Conservation (phyloP, 768 basidiomycete genomes). For the Boletus insuetus region DNA sequence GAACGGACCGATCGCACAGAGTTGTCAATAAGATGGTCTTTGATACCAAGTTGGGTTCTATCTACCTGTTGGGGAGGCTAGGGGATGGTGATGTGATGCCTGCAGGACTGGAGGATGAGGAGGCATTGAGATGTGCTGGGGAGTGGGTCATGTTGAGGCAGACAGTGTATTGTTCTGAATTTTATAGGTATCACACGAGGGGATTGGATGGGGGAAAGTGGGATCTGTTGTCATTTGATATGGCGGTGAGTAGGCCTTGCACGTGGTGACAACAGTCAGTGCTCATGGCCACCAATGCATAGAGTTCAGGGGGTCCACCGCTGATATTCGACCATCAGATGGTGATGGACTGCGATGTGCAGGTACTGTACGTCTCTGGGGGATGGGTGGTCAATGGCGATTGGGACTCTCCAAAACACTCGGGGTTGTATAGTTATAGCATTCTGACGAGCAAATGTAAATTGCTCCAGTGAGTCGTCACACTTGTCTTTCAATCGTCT, state of each 20-base stretch:
- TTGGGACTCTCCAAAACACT: slow-evolving; percentile 63
- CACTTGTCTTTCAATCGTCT: background rate
- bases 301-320: slow-evolving; percentile 69
- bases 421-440: slow-evolving; percentile 73
- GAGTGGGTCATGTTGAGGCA: too few relatives aligned
- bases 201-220: slow-evolving; percentile 53
- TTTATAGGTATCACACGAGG: slow-evolving; percentile 50
- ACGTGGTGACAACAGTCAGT: too few relatives aligned
- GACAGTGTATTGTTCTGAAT: too few relatives aligned
- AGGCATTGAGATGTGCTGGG: too few relatives aligned
- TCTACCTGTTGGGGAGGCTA: too few relatives aligned
- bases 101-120: too few relatives aligned
- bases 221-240: slow-evolving; percentile 68
- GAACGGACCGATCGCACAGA: too few relatives aligned
- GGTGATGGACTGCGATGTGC: slow-evolving; percentile 69
- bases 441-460: slow-evolving; percentile 66
- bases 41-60: too few relatives aligned
- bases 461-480: slow-evolving; percentile 55
- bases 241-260: slow-evolving; percentile 46
- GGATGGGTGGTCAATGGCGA: too few relatives aligned
- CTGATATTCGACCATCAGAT: slow-evolving; percentile 81
- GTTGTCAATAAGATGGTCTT: too few relatives aligned
- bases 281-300: background rate
- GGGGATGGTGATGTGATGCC: too few relatives aligned
- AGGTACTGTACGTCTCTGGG: too few relatives aligned